Evolutionary conservation across 2,329 filamentous ascomycete genomes (phyloP), one percentile per base, ranked within the genome.

Genomic region (Verticillium albo-atrum): DNA sequence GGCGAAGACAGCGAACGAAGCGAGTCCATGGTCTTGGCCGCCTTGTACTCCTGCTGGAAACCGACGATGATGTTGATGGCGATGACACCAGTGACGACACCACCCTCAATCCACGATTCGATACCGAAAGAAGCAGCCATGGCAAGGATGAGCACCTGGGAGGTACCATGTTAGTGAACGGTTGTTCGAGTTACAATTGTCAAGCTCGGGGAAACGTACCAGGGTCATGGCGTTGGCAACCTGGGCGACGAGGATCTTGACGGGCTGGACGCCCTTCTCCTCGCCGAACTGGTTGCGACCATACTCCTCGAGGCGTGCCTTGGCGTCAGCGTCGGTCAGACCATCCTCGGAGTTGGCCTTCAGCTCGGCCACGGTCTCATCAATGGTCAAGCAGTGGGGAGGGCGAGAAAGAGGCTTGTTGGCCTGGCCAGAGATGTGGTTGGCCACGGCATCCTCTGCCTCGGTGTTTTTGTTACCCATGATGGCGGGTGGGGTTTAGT

Each of bases 191-290:
- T 14, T 3, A 10, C 42, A n/a, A 12, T 47, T 20, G 25, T 23
- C 3, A 1, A 9, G 42, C 14, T 10, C 2, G 15, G 51, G 25
- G 23, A 25, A 32, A 10, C 10, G 68, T 67, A 87, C 87, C 71
- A 90, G 71, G 64, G 84, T 89, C 83, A 90, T 84, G 15, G 87
- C 87, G 71, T 90, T 90, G 61, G 85, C 86, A 57, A 90, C 77
- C 68, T 90, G 87, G 32, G 82, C 78, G 55, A 89, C 75, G 25
- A 90, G 73, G 61, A 90, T 89, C 68, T 88, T 87, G 58, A 81
- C 65, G 28, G 84, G 80, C 58, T 83, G 82, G 25, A 90, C 86
- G 9, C 83, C 82, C 57, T 81, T 76, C 6, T 77, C 80, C 54
- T 86, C 82, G 56, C 86, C 84, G 12, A 90, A 79, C 60, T 89